A percentile compares a stretch with the other conserved stretches of the same genome.
These are phyloP conservation scores for Staphylotrichum tortipilum DNA, from an alignment of 495 filamentous ascomycete species.

Conservation along the genomic window DNA sequence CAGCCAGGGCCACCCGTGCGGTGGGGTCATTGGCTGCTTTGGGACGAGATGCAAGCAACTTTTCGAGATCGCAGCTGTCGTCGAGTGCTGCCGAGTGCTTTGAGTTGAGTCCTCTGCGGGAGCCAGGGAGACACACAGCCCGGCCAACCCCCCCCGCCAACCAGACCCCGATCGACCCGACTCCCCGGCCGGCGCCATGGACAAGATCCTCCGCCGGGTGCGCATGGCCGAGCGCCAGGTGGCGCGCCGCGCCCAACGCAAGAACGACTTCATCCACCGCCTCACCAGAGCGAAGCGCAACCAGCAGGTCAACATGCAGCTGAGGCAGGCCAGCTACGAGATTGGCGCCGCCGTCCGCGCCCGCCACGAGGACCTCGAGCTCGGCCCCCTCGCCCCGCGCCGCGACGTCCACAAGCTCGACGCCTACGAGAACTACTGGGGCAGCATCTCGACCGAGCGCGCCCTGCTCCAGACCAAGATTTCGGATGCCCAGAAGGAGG, in stretches of 20 bases:
- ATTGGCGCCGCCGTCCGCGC: slow-evolving; percentile 24
- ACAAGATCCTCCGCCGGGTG: slow-evolving; percentile 64
- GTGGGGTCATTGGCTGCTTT: slow-evolving; percentile 2
- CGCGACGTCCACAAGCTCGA: slow-evolving; percentile 51
- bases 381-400: slow-evolving; percentile 67
- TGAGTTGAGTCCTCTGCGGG: too few species aligned
- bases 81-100: too few species aligned
- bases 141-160: neutral
- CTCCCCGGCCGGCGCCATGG: slow-evolving; percentile 43
- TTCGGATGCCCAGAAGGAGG: slow-evolving; percentile 15
- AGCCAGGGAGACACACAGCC: too few species aligned
- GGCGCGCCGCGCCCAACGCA: slow-evolving; percentile 38
- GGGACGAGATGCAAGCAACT: slow-evolving; percentile 2
- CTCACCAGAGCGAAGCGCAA: slow-evolving; percentile 27
- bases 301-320: slow-evolving; percentile 8
- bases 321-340: slow-evolving; percentile 7
- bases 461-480: slow-evolving; percentile 17
- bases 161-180: neutral
- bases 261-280: slow-evolving; percentile 23
- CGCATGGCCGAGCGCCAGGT: slow-evolving; percentile 57
- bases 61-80: slow-evolving; percentile 18
- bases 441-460: slow-evolving; percentile 18
- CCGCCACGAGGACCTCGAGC: slow-evolving; percentile 58
- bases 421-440: slow-evolving; percentile 20
- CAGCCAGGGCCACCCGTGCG: neutral